Evolutionary conservation across 1,139 yeast species (phyloP), one percentile per base, ranked within the genome.

Genomic region (Groenewaldozyma sp.): DNA sequence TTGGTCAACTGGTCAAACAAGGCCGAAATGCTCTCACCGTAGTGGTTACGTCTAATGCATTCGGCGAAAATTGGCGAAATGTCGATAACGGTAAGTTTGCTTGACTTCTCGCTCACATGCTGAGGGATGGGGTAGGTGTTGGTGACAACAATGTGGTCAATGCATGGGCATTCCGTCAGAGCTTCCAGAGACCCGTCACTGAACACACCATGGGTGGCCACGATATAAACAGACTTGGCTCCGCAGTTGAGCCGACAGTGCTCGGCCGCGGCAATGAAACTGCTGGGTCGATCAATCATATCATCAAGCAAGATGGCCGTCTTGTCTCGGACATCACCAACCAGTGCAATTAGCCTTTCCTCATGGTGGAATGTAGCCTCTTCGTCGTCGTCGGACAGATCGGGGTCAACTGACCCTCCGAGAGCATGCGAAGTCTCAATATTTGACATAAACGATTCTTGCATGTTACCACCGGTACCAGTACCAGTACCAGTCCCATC

Each of bases 21-120:
- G 28, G 87, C 95, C 27, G 94, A 82, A 48, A 88, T 88, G 48
- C 94, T 81, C 66, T 88, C 97, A 58, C 97, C 98, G 55, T 88
- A 88, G 62, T 93, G 98, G 60, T 91, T 95, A 67, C 99, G 82
- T 68, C 99, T 78, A 48, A 93, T 91, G 64, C 97, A 91, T 67
- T 93, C 99, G 27, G 98, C 97, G 58, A 93, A 82, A 42, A 91
- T 88, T 20, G 94, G 82, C 40, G 95, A 82, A 37, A 93, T 93
- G 58, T 93, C 98, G 55, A 93, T 91, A 37, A 86, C 82, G 10
- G 78, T 78, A 54, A 93, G 71, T 59, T 87, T 86, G 43, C 72
- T 64, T 46, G 76, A 71, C 38, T 66, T 68, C 39, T 69, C 71
- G 40, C 75, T 68, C 51, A 74, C 70, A 41, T 74, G 80, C 40